These are phyloP conservation scores for Selaginella moellendorffii DNA, from an alignment of 75 land plant genomes.

Conservation along the genomic window DNA sequence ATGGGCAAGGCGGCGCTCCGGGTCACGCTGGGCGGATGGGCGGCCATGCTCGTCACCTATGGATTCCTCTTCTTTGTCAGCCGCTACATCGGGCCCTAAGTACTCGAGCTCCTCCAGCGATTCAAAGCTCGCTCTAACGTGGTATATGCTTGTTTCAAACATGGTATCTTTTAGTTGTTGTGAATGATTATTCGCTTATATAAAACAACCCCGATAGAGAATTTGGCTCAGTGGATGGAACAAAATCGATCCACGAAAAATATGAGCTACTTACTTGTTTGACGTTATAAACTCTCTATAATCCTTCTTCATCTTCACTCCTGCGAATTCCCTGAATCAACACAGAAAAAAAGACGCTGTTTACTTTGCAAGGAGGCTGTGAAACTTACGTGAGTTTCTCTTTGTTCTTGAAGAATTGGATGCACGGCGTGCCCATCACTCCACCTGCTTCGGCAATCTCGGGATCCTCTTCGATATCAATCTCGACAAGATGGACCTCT, in stretches of 20 bases:
- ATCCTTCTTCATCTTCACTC: conserved; percentile 95
- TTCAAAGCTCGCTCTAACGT: too few relatives aligned
- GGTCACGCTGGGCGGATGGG: conserved; percentile 16
- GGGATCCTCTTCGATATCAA: conserved; percentile 94
- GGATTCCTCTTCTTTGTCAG: conserved; percentile 11
- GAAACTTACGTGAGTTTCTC: conserved; percentile 55
- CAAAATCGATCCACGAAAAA: too few relatives aligned
- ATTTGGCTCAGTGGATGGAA: too few relatives aligned
- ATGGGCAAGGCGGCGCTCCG: conserved; percentile 1
- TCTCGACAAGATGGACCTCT: conserved; percentile 83
- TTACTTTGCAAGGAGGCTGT: background rate
- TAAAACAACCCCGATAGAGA: too few relatives aligned
- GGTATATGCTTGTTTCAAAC: too few relatives aligned
- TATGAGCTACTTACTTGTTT: conserved; percentile 29
- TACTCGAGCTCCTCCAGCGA: too few relatives aligned
- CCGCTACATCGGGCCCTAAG: too few relatives aligned
- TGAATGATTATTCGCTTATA: too few relatives aligned
- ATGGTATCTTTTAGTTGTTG: too few relatives aligned
- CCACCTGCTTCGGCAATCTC: conserved; percentile 98
- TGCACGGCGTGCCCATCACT: conserved; percentile 97
- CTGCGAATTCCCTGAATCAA: conserved; percentile 62
- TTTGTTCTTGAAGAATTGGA: conserved; percentile 91
- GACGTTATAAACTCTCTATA: conserved; percentile 77
- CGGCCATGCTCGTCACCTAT: conserved; percentile 18
- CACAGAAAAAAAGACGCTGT: background rate